Percentiles rank a stretch among this genome's conserved stretches.
Conservation (phyloP, 768 basidiomycete genomes). For the Termitomyces sp. region DNA sequence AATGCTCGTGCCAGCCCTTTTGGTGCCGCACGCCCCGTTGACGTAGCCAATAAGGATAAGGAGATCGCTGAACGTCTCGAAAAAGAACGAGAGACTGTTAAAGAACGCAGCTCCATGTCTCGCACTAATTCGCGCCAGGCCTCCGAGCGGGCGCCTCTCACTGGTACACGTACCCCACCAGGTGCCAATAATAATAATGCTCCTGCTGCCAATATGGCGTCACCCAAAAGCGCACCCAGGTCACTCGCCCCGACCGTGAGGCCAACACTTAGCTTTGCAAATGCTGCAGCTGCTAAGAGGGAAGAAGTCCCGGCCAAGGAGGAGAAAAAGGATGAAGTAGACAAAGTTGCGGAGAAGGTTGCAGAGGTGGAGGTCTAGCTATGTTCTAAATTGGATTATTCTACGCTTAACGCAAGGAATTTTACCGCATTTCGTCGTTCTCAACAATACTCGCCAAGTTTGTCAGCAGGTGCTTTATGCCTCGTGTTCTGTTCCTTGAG, state of each 20-base stretch:
- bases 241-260: constrained; percentile 48
- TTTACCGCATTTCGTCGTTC: not conserved
- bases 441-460: not conserved
- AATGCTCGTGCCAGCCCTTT: constrained; percentile 68
- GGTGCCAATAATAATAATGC: constrained; percentile 13
- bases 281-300: constrained; percentile 66
- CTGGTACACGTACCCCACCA: constrained; percentile 27
- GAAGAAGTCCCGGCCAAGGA: constrained; percentile 25
- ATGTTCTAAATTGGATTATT: constrained; percentile 5
- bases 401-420: constrained; percentile 1
- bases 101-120: constrained; percentile 48
- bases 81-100: constrained; percentile 53
- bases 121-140: constrained; percentile 46
- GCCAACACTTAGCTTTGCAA: constrained; percentile 78
- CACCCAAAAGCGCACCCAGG: constrained; percentile 22
- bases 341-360: constrained; percentile 17
- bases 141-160: constrained; percentile 35
- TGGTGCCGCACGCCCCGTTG: constrained; percentile 84
- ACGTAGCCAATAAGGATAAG: constrained; percentile 71
- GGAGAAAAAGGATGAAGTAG: constrained; percentile 12
- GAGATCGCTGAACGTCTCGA: constrained; percentile 69
- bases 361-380: constrained; percentile 12
- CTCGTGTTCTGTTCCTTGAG: too few relatives aligned
- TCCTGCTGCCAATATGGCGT: constrained; percentile 16
- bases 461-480: too few relatives aligned